These are phyloP conservation scores for Suhomyces tanzawaensis DNA, from an alignment of 805 yeast species.

Conservation along the genomic window DNA sequence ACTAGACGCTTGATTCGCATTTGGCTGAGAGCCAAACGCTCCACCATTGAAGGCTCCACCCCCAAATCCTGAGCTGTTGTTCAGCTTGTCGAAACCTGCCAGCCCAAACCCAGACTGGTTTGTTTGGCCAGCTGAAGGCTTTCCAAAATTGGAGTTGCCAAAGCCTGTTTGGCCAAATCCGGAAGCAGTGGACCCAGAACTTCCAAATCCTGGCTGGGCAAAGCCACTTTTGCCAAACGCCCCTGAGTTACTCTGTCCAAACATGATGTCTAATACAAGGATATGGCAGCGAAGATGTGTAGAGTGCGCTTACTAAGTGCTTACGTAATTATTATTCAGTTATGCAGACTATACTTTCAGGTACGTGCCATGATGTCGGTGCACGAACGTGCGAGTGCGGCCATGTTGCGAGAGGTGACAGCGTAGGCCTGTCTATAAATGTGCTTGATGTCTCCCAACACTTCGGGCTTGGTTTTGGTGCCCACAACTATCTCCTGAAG, in stretches of 20 bases:
- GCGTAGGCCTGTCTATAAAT: slow-evolving; percentile 63
- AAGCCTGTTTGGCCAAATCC: slow-evolving; percentile 8
- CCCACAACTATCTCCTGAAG: slow-evolving; percentile 73
- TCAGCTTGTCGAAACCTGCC: slow-evolving; percentile 2
- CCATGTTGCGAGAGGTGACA: slow-evolving; percentile 42
- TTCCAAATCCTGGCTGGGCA: slow-evolving; percentile 10
- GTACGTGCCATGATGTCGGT: slow-evolving; percentile 4
- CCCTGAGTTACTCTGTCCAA: slow-evolving; percentile 1
- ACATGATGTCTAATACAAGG: neutral
- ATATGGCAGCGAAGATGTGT: neutral
- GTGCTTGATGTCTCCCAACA: slow-evolving; percentile 51
- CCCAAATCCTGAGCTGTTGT: neutral
- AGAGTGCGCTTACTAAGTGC: neutral
- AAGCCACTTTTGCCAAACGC: slow-evolving; percentile 6
- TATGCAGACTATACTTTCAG: too few species aligned
- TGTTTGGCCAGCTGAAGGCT: slow-evolving; percentile 1
- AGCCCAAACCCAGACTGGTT: slow-evolving; percentile 2
- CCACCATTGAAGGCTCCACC: slow-evolving; percentile 1
- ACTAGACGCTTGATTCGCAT: neutral
- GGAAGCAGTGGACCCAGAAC: slow-evolving; percentile 2
- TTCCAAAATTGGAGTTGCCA: slow-evolving; percentile 8
- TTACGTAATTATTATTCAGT: neutral
- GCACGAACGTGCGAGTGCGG: slow-evolving; percentile 28
- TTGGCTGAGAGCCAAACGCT: slow-evolving; percentile 1
- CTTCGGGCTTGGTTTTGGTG: slow-evolving; percentile 46